Evolutionary conservation across 1,284 basidiomycete genomes (phyloP), one percentile per base, ranked within the genome.

Genomic region (Irpex lacteus): DNA sequence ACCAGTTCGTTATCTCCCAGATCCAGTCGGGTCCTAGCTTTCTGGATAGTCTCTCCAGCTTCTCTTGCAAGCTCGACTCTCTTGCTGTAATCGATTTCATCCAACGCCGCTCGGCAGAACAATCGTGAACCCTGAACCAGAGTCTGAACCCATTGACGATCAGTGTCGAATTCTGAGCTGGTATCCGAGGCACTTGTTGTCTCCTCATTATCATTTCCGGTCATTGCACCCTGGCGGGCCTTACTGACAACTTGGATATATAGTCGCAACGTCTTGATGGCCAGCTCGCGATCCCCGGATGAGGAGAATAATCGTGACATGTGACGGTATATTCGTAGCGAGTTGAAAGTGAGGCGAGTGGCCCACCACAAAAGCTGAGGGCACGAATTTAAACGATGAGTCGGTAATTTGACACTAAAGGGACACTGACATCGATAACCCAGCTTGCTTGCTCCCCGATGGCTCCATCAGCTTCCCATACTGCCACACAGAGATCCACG

Each of bases 341-440:
- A 96, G 72, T 97, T 95, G 81, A 98, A 97, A 0, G 95, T 98
- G 21, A 95, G 83, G 18, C 89, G 88, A 7, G 93, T 95, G 1
- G 94, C 90, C 93, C 94, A 95, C 91, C 94, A 96, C 1, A 98
- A 81, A 13, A 94, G 82, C 87, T 95, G 69, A 5, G 68, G 60
- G 58, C 56, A 59, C 4, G 11, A 19, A 38, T 4, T 50, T 60
- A 44, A 55, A 44, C 19, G 69, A 60, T 62, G 60, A 63, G 40
- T 44, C 6, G 34, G 53, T 36, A 26, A 15, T 19, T 13, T 5
- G 47, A 65, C 38, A 55, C 32, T 70, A 67, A 59, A 59, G 62
- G 62, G 44, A 60, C 60, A 84, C 87, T 70, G 68, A 90, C 89
- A 72, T 92, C 90, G 63, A 91, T 81, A 18, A 90, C 84, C 92